Conservation (phyloP, 768 basidiomycete species). For the Kwoniella mangroviensis region DNA sequence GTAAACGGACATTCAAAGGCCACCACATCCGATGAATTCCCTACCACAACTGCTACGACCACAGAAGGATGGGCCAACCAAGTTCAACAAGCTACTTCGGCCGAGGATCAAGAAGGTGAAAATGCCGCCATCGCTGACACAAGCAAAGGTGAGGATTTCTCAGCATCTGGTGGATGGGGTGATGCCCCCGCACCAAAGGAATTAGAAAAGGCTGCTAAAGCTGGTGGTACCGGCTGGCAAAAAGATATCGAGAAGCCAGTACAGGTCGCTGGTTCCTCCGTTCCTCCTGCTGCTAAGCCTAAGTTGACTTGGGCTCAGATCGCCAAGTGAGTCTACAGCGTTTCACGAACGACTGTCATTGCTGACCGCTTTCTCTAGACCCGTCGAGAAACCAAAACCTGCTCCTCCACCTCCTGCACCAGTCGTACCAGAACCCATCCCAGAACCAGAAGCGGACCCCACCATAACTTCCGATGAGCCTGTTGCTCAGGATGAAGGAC, state of each 20-base stretch:
- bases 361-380: constrained; percentile 28
- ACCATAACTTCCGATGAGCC: constrained; percentile 45
- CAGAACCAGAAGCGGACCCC: constrained; percentile 28
- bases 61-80: constrained; percentile 53
- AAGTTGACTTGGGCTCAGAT: constrained; percentile 60
- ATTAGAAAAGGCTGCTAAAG: constrained; percentile 52
- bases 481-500: constrained; percentile 30
- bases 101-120: constrained; percentile 29
- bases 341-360: too few species aligned
- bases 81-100: constrained; percentile 42
- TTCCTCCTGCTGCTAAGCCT: constrained; percentile 44
- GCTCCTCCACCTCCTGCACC: constrained; percentile 41
- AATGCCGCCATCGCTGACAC: constrained; percentile 31
- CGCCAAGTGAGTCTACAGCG: constrained; percentile 51
- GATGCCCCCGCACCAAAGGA: constrained; percentile 55
- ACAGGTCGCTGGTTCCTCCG: constrained; percentile 39
- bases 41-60: constrained; percentile 49
- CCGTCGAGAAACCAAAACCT: constrained; percentile 55
- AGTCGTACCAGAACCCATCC: constrained; percentile 24
- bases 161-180: constrained; percentile 53
- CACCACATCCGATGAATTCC: constrained; percentile 24
- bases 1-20: constrained; percentile 30
- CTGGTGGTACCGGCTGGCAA: constrained; percentile 41
- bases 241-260: constrained; percentile 43
- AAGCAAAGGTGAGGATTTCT: constrained; percentile 51